Evolutionary conservation across 169 alveolate genomes (phyloP).

Genomic region (Toxoplasma gondii): DNA sequence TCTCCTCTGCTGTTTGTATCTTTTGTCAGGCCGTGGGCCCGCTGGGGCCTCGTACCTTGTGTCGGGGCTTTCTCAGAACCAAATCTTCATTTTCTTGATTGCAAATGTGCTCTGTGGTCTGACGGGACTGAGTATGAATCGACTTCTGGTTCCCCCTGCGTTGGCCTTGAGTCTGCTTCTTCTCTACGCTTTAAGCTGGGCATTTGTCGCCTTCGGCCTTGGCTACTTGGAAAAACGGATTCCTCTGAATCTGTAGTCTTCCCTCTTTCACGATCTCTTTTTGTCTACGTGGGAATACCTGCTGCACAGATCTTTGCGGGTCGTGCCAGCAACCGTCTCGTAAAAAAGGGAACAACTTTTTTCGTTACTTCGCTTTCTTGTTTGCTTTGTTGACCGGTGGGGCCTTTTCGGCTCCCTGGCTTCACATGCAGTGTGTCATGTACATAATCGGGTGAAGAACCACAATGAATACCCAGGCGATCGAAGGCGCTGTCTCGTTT

Average conservation of each 20-base stretch:
- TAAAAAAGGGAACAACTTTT: too few relatives aligned
- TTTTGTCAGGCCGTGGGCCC: background rate
- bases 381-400: too few relatives aligned
- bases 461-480: too few relatives aligned
- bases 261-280: background rate
- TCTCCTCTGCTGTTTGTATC: background rate
- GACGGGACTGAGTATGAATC: background rate
- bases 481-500: too few relatives aligned
- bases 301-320: too few relatives aligned
- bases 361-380: too few relatives aligned
- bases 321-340: too few relatives aligned
- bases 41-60: background rate
- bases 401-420: too few relatives aligned
- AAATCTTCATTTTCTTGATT: background rate
- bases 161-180: background rate
- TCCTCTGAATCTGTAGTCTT: background rate
- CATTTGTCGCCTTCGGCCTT: background rate
- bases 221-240: background rate
- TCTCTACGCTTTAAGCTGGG: background rate
- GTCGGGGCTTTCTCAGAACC: background rate
- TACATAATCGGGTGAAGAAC: too few relatives aligned
- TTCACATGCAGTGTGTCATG: too few relatives aligned
- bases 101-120: constrained; percentile 14
- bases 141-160: background rate
- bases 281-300: background rate